phyloP scores from a whole-genome alignment of 2,329 filamentous ascomycete species.

The Emericellopsis atlantica region DNA sequence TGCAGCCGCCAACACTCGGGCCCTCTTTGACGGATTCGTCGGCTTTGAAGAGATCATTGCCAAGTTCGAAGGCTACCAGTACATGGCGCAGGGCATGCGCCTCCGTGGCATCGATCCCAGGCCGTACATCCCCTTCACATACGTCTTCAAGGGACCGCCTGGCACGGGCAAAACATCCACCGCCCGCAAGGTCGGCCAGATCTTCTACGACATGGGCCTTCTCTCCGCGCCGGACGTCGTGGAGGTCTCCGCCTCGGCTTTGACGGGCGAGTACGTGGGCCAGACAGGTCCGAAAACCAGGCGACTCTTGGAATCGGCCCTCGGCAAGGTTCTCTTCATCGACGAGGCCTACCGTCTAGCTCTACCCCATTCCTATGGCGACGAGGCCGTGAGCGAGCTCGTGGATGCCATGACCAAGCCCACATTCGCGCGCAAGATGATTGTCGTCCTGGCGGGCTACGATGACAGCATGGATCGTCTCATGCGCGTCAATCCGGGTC shows the following conservation, averaged over 20 bases:
- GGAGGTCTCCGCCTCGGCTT: conserved; percentile 54
- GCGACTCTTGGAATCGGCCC: conserved; percentile 42
- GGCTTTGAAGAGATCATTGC: no score
- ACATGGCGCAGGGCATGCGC: no score
- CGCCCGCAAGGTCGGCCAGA: conserved; percentile 56
- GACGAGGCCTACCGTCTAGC: conserved; percentile 57
- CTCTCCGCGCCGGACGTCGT: conserved; percentile 47
- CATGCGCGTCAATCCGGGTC: conserved; percentile 46
- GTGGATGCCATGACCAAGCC: conserved; percentile 39
- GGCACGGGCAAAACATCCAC: conserved; percentile 63
- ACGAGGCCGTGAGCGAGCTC: conserved; percentile 39
- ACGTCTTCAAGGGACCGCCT: no score
- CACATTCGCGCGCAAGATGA: conserved; percentile 42
- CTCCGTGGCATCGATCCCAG: no score
- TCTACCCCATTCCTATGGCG: conserved; percentile 35
- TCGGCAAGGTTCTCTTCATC: conserved; percentile 58
- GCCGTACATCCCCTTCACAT: no score
- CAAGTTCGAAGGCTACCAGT: no score
- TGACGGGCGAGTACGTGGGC: conserved; percentile 55
- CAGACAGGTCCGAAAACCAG: conserved; percentile 56
- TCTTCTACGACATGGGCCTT: conserved; percentile 65
- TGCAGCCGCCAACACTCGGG: no score
- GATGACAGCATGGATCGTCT: conserved; percentile 51
- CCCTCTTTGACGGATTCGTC: no score
- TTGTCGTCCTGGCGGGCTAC: conserved; percentile 58